Evolutionary conservation across 1,284 basidiomycete genomes (phyloP), one percentile per base, ranked within the genome.

Genomic region (Microbotryum saponariae): DNA sequence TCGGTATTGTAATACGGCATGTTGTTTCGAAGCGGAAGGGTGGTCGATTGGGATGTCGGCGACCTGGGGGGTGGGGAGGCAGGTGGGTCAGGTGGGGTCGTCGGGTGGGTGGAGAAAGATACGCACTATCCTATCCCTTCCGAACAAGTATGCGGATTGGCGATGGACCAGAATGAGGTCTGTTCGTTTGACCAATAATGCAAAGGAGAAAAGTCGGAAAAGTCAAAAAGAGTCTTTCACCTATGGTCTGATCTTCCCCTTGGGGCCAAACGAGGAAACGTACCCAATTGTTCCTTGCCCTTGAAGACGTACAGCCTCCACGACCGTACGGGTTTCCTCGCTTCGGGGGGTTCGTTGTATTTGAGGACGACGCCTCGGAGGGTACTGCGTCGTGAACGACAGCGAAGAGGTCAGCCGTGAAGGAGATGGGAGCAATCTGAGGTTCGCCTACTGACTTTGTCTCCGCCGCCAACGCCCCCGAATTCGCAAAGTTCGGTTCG

Each of bases 251-350:
- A 27, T 27, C 27, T 27, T 27, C 27, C 27, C 27, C 27, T 27
- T 27, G 6, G 5, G 27, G 27, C 27, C 27, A 27, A 27, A 27
- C 27, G 27, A 27, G 27, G 27, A 23, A 5, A 80, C 88, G 76
- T 73, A 93, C 93, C 92, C 58, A 87, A 80, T 80, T 97, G 89
- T 70, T 96, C 90, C 57, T 82, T 83, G 25, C 89, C 92, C 76
- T 97, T 97, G 81, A 97, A 99, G 47, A 97, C 92, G 74, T 97
- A 99, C 65, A 98, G 73, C 72, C 96, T 81, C 96, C 96, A 98
- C 25, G 87, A 88, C 46, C 87, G 77, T 3, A 81, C 78, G 5
- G 96, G 94, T 73, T 93, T 96, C 67, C 93, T 80, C 27, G 96
- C 96, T 79, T 99, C 96, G 2, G 94, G 91, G 14, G 96, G 96